Evolutionary conservation across 1,139 yeast genomes (phyloP).

Genomic region (Spathaspora sp.): DNA sequence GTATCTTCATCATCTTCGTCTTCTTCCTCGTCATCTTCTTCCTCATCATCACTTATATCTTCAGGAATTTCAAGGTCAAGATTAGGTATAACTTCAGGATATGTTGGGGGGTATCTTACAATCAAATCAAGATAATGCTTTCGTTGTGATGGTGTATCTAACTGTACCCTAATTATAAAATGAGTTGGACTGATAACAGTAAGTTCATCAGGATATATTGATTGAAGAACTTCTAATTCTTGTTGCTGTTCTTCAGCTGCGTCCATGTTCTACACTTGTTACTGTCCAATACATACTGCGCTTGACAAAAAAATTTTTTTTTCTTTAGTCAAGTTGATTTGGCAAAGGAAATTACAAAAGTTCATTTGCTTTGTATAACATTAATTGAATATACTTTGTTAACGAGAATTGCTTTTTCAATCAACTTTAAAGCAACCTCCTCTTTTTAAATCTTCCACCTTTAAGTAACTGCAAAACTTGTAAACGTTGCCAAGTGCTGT

Average conservation of each 20-base stretch:
- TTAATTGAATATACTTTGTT: too few species aligned
- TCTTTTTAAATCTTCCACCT: too few species aligned
- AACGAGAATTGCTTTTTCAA: too few species aligned
- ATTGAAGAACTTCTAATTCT: slow-evolving; percentile 79
- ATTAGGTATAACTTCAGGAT: slow-evolving; percentile 70
- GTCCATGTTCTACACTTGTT: slow-evolving; percentile 50
- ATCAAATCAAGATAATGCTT: slow-evolving; percentile 51
- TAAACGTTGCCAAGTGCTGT: background rate
- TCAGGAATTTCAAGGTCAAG: slow-evolving; percentile 42
- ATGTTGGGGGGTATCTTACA: slow-evolving; percentile 67
- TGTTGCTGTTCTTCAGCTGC: slow-evolving; percentile 72
- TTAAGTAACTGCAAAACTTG: too few species aligned
- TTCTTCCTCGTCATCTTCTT: slow-evolving; percentile 34
- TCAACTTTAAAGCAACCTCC: too few species aligned
- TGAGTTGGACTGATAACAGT: slow-evolving; percentile 38
- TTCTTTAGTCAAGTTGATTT: too few species aligned
- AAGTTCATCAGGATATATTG: slow-evolving; percentile 92
- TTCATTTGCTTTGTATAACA: too few species aligned
- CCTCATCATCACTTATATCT: slow-evolving; percentile 29
- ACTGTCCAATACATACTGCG: background rate
- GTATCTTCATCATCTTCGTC: slow-evolving; percentile 25
- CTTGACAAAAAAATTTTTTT: background rate
- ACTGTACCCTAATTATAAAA: slow-evolving; percentile 45
- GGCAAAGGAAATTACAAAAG: too few species aligned
- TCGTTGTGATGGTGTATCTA: slow-evolving; percentile 61